Evolutionary conservation across 139 green algal genomes (phyloP).

Genomic region (Volvox reticuliferus): DNA sequence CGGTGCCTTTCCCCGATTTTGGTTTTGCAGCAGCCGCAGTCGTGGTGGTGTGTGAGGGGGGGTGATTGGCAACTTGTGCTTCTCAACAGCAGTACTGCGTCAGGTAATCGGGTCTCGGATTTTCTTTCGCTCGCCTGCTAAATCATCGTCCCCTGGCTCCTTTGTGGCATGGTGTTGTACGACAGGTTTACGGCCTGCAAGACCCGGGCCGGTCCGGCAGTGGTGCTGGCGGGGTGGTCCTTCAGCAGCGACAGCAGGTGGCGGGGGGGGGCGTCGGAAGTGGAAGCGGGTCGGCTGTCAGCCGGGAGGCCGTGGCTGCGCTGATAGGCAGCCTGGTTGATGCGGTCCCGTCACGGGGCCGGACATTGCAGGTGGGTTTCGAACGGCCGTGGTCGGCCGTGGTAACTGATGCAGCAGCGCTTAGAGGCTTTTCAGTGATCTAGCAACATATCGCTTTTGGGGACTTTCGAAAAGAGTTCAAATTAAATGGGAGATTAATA

Average conservation of each 20-base stretch:
- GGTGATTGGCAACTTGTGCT: too few relatives aligned
- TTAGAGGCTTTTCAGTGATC: too few relatives aligned
- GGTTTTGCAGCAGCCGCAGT: too few relatives aligned
- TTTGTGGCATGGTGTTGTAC: background rate
- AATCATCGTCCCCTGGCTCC: too few relatives aligned
- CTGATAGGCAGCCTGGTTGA: conserved; percentile 11
- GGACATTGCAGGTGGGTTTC: background rate
- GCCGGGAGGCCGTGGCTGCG: conserved; percentile 21
- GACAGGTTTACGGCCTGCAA: conserved; percentile 20
- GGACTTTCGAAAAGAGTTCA: background rate
- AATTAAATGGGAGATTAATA: background rate
- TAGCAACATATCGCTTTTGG: background rate
- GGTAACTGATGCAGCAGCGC: too few relatives aligned
- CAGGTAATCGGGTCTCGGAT: too few relatives aligned
- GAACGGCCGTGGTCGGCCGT: background rate
- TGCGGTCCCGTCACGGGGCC: conserved; percentile 1
- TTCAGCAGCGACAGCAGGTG: background rate
- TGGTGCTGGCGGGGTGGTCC: background rate
- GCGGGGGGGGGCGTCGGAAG: background rate
- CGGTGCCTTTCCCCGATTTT: too few relatives aligned
- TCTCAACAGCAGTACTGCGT: too few relatives aligned
- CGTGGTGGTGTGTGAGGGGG: too few relatives aligned
- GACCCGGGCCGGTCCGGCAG: background rate
- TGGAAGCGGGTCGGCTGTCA: background rate
- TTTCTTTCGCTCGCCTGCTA: too few relatives aligned